Evolutionary conservation across 352 stramenopile genomes (phyloP), one percentile per base, ranked within the genome.

Genomic region (Chrysophaeum taylorii): DNA sequence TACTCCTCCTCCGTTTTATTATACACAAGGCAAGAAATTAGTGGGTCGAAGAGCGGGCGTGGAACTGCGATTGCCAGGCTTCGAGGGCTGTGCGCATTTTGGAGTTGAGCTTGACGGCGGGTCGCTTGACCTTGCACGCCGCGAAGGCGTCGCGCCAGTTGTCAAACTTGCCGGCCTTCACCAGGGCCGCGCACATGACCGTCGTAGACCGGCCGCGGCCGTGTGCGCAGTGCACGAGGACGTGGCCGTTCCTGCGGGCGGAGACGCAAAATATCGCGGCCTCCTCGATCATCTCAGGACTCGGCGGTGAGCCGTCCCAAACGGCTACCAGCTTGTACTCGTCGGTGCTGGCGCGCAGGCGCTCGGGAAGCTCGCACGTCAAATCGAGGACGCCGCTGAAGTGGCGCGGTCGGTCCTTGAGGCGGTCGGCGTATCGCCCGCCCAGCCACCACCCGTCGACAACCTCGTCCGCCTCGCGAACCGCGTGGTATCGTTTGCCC

Each of bases 321-420:
- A 77, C 83, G 9, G 80, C 73, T n/a, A 85, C 61, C 45, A 71
- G 80, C 2, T 86, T 60, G 53, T 90, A 90, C 14, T 71, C 73
- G 54, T 78, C 71, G 12, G 77, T 84, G 14, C 74, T 60, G 7
- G 79, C 72, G 36, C 76, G 72, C 42, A 77, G 86, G 36, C 43
- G 69, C 67, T 90, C 82, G 16, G 81, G 80, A 70, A 90, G 88
- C 71, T 90, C 84, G 7, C 84, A 80, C 12, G 84, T 90, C 18
- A 88, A 71, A 73, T 90, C 84, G 41, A 90, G 75, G 38, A 87
- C 75, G 21, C 78, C 81, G 23, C 75, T 78, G 81, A 81, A 89
- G 21, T 82, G 68, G 61, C 42, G 39, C 2, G 54, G 48, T 15
- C 52, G 38, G 29, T 27, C 42, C 23, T 5, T 71, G 37, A 64